These are phyloP conservation scores for Pichia rugopelliculosa DNA, from an alignment of 805 yeast genomes.

Conservation along the genomic window DNA sequence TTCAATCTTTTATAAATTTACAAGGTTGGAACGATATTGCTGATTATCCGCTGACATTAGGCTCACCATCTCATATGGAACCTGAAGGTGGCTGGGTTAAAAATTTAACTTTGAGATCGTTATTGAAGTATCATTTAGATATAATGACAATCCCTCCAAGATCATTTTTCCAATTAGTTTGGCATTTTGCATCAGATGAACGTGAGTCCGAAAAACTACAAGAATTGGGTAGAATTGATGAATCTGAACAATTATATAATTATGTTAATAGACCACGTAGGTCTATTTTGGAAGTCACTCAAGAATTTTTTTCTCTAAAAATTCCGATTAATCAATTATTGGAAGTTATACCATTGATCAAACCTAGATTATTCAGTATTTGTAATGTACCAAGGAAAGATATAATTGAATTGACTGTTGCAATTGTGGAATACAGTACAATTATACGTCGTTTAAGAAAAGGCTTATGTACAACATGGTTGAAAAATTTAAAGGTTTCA, in stretches of 20 bases:
- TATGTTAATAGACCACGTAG: slow-evolving; percentile 93
- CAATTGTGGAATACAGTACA: slow-evolving; percentile 82
- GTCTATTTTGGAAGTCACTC: slow-evolving; percentile 73
- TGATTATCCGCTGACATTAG: slow-evolving; percentile 44
- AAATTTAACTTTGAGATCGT: slow-evolving; percentile 59
- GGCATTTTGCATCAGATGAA: slow-evolving; percentile 70
- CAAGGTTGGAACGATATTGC: slow-evolving; percentile 75
- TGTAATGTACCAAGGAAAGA: slow-evolving; percentile 42
- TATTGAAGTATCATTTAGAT: slow-evolving; percentile 76
- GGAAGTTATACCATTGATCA: slow-evolving; percentile 71
- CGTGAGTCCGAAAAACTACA: slow-evolving; percentile 68
- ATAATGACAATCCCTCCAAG: slow-evolving; percentile 76
- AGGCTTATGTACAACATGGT: slow-evolving; percentile 80
- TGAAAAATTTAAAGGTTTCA: slow-evolving; percentile 42
- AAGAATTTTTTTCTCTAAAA: slow-evolving; percentile 69
- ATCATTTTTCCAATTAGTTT: slow-evolving; percentile 64
- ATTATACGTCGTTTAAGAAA: slow-evolving; percentile 64
- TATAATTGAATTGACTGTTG: slow-evolving; percentile 62
- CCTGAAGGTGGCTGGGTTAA: slow-evolving; percentile 57
- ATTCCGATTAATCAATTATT: slow-evolving; percentile 71
- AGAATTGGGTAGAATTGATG: slow-evolving; percentile 67
- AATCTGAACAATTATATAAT: slow-evolving; percentile 75
- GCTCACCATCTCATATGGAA: slow-evolving; percentile 15
- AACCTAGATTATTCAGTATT: slow-evolving; percentile 79
- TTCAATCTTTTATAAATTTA: slow-evolving; percentile 52